Percentiles rank a stretch among this genome's conserved stretches.
phyloP scores from a whole-genome alignment of 2,329 filamentous ascomycete species.

The Blastomyces gilchristii region DNA sequence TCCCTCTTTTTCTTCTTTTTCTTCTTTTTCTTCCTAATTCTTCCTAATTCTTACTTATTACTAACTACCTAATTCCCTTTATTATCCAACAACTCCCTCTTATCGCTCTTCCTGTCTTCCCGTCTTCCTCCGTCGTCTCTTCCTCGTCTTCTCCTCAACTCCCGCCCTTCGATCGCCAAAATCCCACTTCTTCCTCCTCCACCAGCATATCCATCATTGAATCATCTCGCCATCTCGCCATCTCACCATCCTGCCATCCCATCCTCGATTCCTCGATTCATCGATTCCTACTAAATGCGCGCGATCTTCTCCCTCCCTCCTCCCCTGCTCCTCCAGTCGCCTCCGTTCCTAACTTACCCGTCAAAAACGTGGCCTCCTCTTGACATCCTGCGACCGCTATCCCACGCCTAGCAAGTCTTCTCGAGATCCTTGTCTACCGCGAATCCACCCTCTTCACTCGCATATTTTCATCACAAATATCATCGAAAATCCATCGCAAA shows the following conservation, averaged over 20 bases:
- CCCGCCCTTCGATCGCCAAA: too few relatives aligned
- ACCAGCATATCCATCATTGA: too few relatives aligned
- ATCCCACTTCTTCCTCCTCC: too few relatives aligned
- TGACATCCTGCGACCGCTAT: neutral
- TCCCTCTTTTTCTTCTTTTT: conserved; percentile 15
- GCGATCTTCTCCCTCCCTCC: neutral
- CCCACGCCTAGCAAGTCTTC: conserved; percentile 1
- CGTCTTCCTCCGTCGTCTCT: neutral
- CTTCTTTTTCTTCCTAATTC: conserved; percentile 12
- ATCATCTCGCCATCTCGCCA: too few relatives aligned
- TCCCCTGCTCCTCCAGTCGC: neutral
- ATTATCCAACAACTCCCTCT: neutral
- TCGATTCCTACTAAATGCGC: neutral
- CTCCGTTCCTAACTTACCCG: too few relatives aligned
- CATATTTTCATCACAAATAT: too few relatives aligned
- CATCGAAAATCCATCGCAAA: neutral
- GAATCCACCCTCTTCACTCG: neutral
- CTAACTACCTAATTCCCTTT: too few relatives aligned
- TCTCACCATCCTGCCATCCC: neutral
- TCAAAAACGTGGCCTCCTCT: neutral
- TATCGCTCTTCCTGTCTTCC: neutral
- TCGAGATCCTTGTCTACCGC: neutral
- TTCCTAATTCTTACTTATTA: neutral
- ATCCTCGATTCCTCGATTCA: neutral
- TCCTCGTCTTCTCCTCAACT: too few relatives aligned